phyloP scores from a whole-genome alignment of 495 filamentous ascomycete species.

The Glarea lozoyensis region DNA sequence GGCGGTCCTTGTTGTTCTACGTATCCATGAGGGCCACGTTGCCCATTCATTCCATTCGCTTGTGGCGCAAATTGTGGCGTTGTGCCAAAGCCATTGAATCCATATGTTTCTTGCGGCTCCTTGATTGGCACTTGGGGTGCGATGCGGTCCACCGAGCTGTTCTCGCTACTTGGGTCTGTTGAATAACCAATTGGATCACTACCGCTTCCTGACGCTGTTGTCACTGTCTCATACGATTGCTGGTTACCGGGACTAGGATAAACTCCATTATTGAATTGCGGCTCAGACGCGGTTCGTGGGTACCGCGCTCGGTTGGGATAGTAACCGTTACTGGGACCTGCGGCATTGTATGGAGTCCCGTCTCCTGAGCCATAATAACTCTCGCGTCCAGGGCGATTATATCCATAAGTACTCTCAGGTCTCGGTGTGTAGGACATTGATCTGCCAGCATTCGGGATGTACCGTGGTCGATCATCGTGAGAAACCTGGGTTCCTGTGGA shows the following conservation, averaged over 20 bases:
- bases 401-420: constrained; percentile 35
- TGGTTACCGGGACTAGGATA: constrained; percentile 64
- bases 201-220: constrained; percentile 61
- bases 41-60: constrained; percentile 12
- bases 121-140: constrained; percentile 48
- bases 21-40: constrained; percentile 16
- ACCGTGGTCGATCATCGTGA: constrained; percentile 34
- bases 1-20: constrained; percentile 19
- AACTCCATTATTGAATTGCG: constrained; percentile 32
- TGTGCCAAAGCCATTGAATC: constrained; percentile 28
- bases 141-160: constrained; percentile 76
- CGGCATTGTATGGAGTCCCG: constrained; percentile 8
- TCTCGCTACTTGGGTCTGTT: constrained; percentile 84
- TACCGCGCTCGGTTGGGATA: constrained; percentile 33
- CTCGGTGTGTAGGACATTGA: constrained; percentile 32
- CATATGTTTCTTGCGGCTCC: constrained; percentile 46
- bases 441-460: constrained; percentile 45
- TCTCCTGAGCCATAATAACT: constrained; percentile 35
- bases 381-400: constrained; percentile 50
- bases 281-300: constrained; percentile 37
- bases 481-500: constrained; percentile 21
- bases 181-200: constrained; percentile 70
- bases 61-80: constrained; percentile 28
- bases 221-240: constrained; percentile 62
- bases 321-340: constrained; percentile 27